Base-by-base conservation (phyloP, 169 alveolate species). In the Babesia caballi region DNA sequence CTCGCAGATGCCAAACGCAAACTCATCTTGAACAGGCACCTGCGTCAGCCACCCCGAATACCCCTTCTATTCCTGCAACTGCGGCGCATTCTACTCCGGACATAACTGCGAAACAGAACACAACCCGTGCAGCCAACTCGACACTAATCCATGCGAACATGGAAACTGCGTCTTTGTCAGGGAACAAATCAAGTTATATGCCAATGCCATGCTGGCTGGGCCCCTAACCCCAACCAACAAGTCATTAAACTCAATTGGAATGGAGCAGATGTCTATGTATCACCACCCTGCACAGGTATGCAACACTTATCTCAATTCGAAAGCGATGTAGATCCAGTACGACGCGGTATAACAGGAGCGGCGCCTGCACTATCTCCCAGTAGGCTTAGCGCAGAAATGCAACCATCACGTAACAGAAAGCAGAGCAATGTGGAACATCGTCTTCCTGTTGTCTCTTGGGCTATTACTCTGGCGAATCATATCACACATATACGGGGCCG, bases 151-250 rank as follows among this genome's bases (percentile, higher is more conserved):
- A 30, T 88, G 93, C 40, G 82, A 77, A 23, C 49, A 84, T 61
- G 93, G 93, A 27, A 68, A 15, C 19, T 88, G 93, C 46, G 74
- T 65, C 35, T 88, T 88, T 72, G 68, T 88, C 53, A 49, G 57
- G 11, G 90, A 65, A 70, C 83, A 14, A 84, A 85, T 66, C 84
- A 88, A 60, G 82, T 88, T 27, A 84, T 78, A 32, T 88, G 93
- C 52, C 70, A 88, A 50, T 88, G 93, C 63, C 60, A 84, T 50
- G 73, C 88, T 35, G 93, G 93, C 12, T 88, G 93, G 93, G 82
- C 90, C 17, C 77, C 76, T 35, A 75, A 58, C 32, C 70, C 67
- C 19, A 68, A 70, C 33, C 91, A 85, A 53, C 83, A 47, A 58
- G 44, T 78, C 49, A 49, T 81, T 23, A 74, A 81, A 69, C 56